phyloP scores from a whole-genome alignment of 129 eudicot species.

The Dittrichia graveolens region DNA sequence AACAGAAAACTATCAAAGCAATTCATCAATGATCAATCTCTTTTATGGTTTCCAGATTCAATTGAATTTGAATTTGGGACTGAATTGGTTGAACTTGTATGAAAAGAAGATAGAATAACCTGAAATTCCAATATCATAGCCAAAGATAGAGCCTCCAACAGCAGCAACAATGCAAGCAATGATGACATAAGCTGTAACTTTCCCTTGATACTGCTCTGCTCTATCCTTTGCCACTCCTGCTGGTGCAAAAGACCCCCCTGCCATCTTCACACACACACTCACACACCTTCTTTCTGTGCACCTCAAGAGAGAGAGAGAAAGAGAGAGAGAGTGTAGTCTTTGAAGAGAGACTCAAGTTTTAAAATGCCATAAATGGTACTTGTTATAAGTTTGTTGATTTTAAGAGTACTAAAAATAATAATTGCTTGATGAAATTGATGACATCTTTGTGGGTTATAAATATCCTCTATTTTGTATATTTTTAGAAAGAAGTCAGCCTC shows the following conservation, averaged over 20 bases:
- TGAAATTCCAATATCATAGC: constrained; percentile 88
- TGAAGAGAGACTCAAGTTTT: constrained; percentile 13
- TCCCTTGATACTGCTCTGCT: constrained; percentile 68
- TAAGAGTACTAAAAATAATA: constrained; percentile 22
- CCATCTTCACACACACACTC: constrained; percentile 47
- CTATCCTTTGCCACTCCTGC: constrained; percentile 72
- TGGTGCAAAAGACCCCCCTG: constrained; percentile 68
- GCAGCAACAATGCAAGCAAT: constrained; percentile 86
- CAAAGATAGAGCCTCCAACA: constrained; percentile 79
- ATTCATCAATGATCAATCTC: constrained; percentile 8
- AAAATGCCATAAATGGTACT: constrained; percentile 18
- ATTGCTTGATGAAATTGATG: constrained; percentile 9
- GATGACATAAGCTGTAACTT: constrained; percentile 64
- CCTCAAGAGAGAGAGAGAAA: background rate
- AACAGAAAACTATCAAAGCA: too few species aligned
- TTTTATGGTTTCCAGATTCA: background rate
- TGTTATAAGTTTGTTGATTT: constrained; percentile 14
- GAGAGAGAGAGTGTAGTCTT: background rate
- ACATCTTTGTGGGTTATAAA: constrained; percentile 2
- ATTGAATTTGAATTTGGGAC: background rate
- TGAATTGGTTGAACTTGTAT: background rate
- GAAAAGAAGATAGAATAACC: constrained; percentile 34
- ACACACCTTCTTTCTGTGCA: background rate
- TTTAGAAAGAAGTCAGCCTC: constrained; percentile 7
- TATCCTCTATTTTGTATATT: constrained; percentile 17